phyloP scores from a whole-genome alignment of 2,329 filamentous ascomycete genomes.

The Xylariaceae sp. region DNA sequence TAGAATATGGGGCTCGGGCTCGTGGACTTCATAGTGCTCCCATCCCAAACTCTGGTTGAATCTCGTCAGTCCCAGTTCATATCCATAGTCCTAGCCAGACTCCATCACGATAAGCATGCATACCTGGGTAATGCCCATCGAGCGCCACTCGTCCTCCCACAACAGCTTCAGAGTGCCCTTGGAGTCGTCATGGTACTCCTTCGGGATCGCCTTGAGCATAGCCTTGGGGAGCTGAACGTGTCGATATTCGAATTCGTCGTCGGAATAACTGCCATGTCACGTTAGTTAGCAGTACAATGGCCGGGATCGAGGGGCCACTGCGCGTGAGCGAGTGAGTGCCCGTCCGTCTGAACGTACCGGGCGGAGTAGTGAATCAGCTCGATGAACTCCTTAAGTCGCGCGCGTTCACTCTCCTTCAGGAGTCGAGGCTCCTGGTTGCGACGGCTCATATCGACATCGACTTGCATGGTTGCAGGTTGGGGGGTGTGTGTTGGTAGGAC shows the following conservation, averaged over 20 bases:
- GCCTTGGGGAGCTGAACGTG: constrained; percentile 96
- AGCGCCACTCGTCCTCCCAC: constrained; percentile 98
- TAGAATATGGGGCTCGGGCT: constrained; percentile 96
- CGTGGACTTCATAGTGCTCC: constrained; percentile 99
- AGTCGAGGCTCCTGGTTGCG: constrained; percentile 82
- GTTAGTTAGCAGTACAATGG: constrained; percentile 6
- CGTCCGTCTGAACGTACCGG: constrained; percentile 51
- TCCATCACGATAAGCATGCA: constrained; percentile 20
- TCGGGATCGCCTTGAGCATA: constrained; percentile 95
- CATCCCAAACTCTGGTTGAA: constrained; percentile 78
- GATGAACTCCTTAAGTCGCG: constrained; percentile 82
- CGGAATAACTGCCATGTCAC: constrained; percentile 65
- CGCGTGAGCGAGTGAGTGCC: not conserved
- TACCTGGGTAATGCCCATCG: constrained; percentile 94
- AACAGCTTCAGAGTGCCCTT: constrained; percentile 93
- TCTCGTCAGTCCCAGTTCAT: constrained; percentile 5
- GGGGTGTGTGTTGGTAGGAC: not conserved
- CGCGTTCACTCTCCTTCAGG: constrained; percentile 74
- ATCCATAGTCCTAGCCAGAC: not conserved
- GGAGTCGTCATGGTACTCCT: constrained; percentile 83
- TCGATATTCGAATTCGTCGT: constrained; percentile 90
- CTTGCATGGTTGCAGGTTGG: constrained; percentile 22
- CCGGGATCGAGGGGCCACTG: not conserved
- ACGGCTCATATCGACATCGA: constrained; percentile 73
- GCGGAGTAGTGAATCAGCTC: constrained; percentile 94